Evolutionary conservation across 257 asterid genomes (phyloP).

Genomic region (Cinchona pubescens): DNA sequence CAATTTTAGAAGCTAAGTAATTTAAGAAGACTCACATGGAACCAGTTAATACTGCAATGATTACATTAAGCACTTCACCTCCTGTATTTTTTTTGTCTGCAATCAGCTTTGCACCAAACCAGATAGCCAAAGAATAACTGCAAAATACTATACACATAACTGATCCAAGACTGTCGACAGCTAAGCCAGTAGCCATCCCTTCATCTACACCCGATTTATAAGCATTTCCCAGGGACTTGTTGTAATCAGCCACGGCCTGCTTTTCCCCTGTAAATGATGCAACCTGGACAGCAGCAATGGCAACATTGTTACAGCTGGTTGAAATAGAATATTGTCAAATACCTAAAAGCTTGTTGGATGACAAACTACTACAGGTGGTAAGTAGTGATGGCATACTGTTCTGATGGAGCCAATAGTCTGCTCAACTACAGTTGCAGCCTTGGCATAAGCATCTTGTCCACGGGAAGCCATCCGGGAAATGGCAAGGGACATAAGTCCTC

Average conservation of each 20-base stretch:
- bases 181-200: slow-evolving; percentile 68
- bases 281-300: slow-evolving; percentile 42
- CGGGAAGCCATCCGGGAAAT: slow-evolving; percentile 68
- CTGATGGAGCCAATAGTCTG: slow-evolving; percentile 82
- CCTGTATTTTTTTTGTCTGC: slow-evolving; percentile 53
- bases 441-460: slow-evolving; percentile 76
- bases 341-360: not conserved
- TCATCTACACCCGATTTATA: slow-evolving; percentile 65
- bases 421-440: slow-evolving; percentile 70
- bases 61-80: slow-evolving; percentile 59
- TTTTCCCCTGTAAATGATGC: slow-evolving; percentile 83
- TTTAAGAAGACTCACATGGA: slow-evolving; percentile 54
- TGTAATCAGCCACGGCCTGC: slow-evolving; percentile 51
- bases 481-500: slow-evolving; percentile 58
- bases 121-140: slow-evolving; percentile 77
- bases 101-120: slow-evolving; percentile 71
- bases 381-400: slow-evolving; percentile 41
- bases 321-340: not conserved
- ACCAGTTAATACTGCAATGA: slow-evolving; percentile 60
- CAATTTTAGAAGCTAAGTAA: not conserved
- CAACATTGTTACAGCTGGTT: slow-evolving; percentile 2
- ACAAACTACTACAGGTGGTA: not conserved
- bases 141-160: slow-evolving; percentile 61
- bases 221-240: slow-evolving; percentile 54
- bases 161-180: slow-evolving; percentile 65